These are phyloP conservation scores for Jaltomata sinuosa DNA, from an alignment of 257 asterid genomes.

Conservation along the genomic window DNA sequence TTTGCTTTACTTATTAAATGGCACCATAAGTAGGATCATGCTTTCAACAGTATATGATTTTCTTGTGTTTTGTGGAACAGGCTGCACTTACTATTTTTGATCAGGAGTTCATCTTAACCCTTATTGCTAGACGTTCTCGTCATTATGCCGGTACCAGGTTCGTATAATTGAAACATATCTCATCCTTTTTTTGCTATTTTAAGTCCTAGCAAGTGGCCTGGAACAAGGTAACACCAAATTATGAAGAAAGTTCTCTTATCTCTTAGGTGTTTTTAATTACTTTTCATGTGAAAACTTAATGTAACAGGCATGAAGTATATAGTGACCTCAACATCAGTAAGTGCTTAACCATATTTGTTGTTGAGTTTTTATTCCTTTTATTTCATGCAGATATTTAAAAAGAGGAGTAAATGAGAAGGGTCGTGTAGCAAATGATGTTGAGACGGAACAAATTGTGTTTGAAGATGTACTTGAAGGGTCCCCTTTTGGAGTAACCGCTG, in stretches of 20 bases:
- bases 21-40: neutral
- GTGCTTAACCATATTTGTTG: neutral
- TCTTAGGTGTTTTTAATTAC: neutral
- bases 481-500: conserved; percentile 52
- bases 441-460: conserved; percentile 87
- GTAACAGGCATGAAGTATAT: neutral
- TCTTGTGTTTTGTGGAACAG: conserved; percentile 24
- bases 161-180: neutral
- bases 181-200: neutral
- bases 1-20: neutral
- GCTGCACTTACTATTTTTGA: conserved; percentile 52
- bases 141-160: conserved; percentile 99
- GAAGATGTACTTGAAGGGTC: conserved; percentile 54
- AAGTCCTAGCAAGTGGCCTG: neutral
- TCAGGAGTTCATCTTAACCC: conserved; percentile 54
- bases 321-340: neutral
- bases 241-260: neutral
- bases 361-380: neutral
- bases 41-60: neutral
- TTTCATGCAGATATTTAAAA: conserved; percentile 49
- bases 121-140: conserved; percentile 93
- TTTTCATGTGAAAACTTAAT: neutral
- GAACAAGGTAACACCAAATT: neutral
- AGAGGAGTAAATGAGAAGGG: conserved; percentile 95
- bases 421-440: conserved; percentile 93